A percentile compares a stretch with the other conserved stretches of the same genome.
Evolutionary conservation across 768 basidiomycete genomes (phyloP).

Genomic region (Auriculariales sp.): DNA sequence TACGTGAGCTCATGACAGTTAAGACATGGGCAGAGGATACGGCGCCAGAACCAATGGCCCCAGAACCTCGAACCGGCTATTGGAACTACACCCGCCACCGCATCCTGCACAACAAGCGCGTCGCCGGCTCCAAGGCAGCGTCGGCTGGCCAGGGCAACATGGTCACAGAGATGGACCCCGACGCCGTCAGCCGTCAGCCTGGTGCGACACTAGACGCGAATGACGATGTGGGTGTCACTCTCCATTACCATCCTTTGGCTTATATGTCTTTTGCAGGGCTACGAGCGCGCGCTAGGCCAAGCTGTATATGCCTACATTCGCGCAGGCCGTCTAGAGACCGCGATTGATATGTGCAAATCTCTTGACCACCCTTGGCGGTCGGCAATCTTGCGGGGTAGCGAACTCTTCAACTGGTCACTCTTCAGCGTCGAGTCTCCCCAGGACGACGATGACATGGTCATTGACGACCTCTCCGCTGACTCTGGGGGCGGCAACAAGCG

Average conservation of each 20-base stretch:
- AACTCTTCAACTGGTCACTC: conserved; percentile 60
- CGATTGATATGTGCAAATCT: conserved; percentile 64
- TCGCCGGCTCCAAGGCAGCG: conserved; percentile 24
- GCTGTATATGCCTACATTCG: conserved; percentile 72
- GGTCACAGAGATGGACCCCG: conserved; percentile 66
- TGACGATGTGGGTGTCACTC: conserved; percentile 45
- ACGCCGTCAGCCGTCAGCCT: conserved; percentile 49
- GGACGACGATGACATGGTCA: conserved; percentile 30
- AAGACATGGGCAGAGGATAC: conserved; percentile 84
- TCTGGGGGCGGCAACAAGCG: conserved; percentile 62
- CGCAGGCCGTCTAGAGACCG: conserved; percentile 73
- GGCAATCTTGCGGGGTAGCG: conserved; percentile 72
- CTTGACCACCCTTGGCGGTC: conserved; percentile 88
- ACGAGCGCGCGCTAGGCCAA: conserved; percentile 65
- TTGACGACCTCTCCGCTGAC: conserved; percentile 24
- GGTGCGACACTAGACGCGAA: conserved; percentile 52
- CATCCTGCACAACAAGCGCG: conserved; percentile 48
- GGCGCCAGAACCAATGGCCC: conserved; percentile 40
- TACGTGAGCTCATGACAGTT: conserved; percentile 64
- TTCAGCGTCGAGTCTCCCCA: conserved; percentile 33
- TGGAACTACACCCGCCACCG: conserved; percentile 71
- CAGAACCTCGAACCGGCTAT: conserved; percentile 69
- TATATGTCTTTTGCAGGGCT: conserved; percentile 32
- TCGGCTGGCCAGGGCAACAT: conserved; percentile 26
- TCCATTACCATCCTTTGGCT: background rate